Evolutionary conservation across 2,329 filamentous ascomycete species (phyloP), one percentile per base, ranked within the genome.

Genomic region (Scedosporium dehoogii): DNA sequence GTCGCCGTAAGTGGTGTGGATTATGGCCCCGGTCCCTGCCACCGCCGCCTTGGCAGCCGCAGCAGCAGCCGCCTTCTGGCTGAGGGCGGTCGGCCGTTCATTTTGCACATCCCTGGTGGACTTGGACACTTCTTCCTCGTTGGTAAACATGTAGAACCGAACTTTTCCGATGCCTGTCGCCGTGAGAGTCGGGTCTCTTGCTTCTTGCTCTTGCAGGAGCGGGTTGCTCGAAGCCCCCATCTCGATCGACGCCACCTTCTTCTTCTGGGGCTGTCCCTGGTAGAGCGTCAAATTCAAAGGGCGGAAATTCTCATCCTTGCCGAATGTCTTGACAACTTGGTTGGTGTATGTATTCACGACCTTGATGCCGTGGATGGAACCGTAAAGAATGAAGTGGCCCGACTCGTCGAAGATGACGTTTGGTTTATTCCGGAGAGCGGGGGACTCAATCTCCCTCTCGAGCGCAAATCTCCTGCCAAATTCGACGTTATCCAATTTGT

Each of bases 141-240:
- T 96, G 42, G 91, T 96, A 75, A 97, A 99, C 86, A 97, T 92
- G 81, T 97, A 99, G 77, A 99, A 99, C 48, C 96, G 89, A 29
- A 89, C 85, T 75, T 96, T 97, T 65, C 87, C 89, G 56, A 90
- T 87, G 0, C 87, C 93, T 0, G 94, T 97, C 9, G 85, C 82
- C 55, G 96, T 83, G 6, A 99, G 79, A 70, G 97, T 93, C 0
- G 96, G 92, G 71, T 99, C 94, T 65, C 92, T 84, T 21, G 86
- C 85, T 74, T 97, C 93, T 1, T 94, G 91, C 78, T 97, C 92
- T 70, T 94, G 90, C 2, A 99, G 82, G 1, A 99, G 82, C 0
- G 96, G 94, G 72, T 99, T 99, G 68, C 85, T 89, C 41, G 91
- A 96, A 0, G 96, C 94, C 1, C 94, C 96, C 94, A 99, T 99